Percentiles rank a stretch among this genome's conserved stretches.
These are phyloP conservation scores for Biscogniauxia sp. DNA, from an alignment of 2,329 filamentous ascomycete genomes.

Conservation along the genomic window DNA sequence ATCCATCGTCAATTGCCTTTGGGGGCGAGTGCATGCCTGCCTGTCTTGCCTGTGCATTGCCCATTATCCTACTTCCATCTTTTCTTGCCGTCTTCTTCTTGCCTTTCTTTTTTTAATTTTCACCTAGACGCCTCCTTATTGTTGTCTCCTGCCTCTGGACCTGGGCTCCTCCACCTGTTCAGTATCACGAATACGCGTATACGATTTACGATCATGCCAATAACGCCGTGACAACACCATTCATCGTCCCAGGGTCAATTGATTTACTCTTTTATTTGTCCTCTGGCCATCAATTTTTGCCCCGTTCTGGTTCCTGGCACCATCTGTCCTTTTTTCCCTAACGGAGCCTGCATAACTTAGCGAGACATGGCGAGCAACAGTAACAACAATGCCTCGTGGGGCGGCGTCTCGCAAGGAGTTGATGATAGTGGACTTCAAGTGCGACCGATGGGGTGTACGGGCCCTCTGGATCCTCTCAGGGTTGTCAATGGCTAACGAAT, in stretches of 20 bases:
- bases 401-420: constrained; percentile 22
- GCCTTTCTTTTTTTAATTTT: not conserved
- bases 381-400: constrained; percentile 27
- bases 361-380: constrained; percentile 27
- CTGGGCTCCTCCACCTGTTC: not conserved
- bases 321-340: not conserved
- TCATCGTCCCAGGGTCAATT: not conserved
- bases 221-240: not conserved
- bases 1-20: not conserved
- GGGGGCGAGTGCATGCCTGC: not conserved
- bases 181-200: constrained; percentile 1
- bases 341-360: constrained; percentile 1
- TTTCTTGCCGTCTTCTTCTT: not conserved
- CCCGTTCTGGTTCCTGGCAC: not conserved
- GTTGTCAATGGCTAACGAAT: constrained; percentile 21
- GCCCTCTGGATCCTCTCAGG: constrained; percentile 6
- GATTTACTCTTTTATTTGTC: not conserved
- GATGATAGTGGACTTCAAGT: constrained; percentile 54
- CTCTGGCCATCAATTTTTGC: not conserved
- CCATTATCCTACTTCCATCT: not conserved
- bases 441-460: constrained; percentile 67
- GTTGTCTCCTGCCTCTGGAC: not conserved
- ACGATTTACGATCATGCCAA: constrained; percentile 6
- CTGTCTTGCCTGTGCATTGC: not conserved
- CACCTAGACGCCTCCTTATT: not conserved